phyloP scores from a whole-genome alignment of 208 protist species.

The Phytomonas serpens region DNA sequence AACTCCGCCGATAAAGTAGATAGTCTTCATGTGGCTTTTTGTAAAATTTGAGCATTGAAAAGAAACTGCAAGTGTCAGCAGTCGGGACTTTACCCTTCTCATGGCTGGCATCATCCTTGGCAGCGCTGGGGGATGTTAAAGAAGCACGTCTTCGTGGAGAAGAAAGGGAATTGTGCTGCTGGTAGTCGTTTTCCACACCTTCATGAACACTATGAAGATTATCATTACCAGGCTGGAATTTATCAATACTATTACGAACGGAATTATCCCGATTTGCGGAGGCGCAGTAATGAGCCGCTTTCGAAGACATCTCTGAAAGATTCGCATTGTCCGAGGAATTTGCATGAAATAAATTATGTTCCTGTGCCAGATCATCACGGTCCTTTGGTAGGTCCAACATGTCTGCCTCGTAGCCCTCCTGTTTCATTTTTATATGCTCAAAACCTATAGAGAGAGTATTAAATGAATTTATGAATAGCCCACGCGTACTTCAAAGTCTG shows the following conservation, averaged over 20 bases:
- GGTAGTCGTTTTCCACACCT: background rate
- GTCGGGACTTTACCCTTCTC: background rate
- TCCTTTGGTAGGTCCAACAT: background rate
- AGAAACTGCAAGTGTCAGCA: background rate
- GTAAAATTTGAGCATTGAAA: constrained; percentile 15
- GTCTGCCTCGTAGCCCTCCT: background rate
- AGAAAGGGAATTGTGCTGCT: background rate
- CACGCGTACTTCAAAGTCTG: background rate
- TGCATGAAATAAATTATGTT: background rate
- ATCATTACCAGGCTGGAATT: background rate
- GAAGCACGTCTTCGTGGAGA: background rate
- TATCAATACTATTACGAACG: background rate
- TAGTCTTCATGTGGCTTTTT: constrained; percentile 23
- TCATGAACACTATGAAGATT: background rate
- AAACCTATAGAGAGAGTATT: background rate
- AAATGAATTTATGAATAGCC: background rate
- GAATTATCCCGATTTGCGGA: background rate
- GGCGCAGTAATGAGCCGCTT: background rate
- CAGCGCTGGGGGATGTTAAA: background rate
- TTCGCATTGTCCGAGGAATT: background rate
- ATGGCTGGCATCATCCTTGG: background rate
- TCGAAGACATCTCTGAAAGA: background rate
- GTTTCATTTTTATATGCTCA: background rate
- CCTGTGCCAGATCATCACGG: background rate
- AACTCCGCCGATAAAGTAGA: constrained; percentile 29